phyloP scores from a whole-genome alignment of 2,329 filamentous ascomycete species.

The Colletotrichum sp. region DNA sequence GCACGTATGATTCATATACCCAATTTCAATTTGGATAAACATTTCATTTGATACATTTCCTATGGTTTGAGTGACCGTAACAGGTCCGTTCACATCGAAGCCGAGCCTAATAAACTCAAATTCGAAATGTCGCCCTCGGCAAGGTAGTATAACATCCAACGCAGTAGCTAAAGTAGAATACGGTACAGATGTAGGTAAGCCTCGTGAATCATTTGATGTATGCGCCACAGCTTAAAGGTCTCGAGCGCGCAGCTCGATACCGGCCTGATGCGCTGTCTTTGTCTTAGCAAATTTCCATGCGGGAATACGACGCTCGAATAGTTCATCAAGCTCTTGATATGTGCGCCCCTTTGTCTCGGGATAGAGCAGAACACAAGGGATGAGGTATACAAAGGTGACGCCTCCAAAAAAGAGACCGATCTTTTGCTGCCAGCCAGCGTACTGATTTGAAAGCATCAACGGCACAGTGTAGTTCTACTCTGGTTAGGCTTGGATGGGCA shows the following conservation, averaged over 20 bases:
- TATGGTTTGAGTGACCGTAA: neutral
- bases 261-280: neutral
- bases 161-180: neutral
- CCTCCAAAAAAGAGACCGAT: neutral
- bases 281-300: slow-evolving; percentile 23
- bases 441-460: neutral
- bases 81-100: rapidly evolving
- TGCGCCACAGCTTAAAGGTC: neutral
- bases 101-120: no score
- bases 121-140: no score
- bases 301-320: slow-evolving; percentile 22
- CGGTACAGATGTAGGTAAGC: neutral
- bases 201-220: neutral
- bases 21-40: neutral
- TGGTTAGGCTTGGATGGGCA: neutral
- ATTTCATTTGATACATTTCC: neutral
- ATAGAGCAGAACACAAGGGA: neutral
- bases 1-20: neutral
- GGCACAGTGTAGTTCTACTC: neutral
- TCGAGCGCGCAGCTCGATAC: neutral
- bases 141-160: neutral
- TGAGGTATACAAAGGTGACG: neutral
- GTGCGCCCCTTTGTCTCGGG: slow-evolving; percentile 1
- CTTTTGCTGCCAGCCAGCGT: neutral
- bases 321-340: slow-evolving; percentile 25